A percentile compares a stretch with the other conserved stretches of the same genome.
phyloP scores from a whole-genome alignment of 441 rosid species.

The Kokia cookei region DNA sequence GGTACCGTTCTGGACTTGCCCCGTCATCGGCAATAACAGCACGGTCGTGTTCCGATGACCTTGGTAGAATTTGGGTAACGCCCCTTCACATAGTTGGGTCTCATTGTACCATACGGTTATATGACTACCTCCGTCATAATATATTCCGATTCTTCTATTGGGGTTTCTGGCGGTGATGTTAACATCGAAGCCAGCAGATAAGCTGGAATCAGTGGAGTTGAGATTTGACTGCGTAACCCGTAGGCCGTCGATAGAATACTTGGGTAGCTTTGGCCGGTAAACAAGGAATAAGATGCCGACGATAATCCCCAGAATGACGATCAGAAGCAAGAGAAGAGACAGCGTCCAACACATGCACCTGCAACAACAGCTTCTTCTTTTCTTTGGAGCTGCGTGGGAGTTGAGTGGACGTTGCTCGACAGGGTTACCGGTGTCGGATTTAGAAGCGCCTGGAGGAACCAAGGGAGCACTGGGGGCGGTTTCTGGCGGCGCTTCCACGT shows the following conservation, averaged over 20 bases:
- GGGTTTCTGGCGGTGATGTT: slow-evolving; percentile 69
- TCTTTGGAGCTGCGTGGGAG: slow-evolving; percentile 36
- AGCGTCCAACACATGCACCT: slow-evolving; percentile 67
- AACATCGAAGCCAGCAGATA: slow-evolving; percentile 52
- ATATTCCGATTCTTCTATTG: slow-evolving; percentile 72
- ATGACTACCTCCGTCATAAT: slow-evolving; percentile 71
- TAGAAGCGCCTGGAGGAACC: slow-evolving; percentile 38
- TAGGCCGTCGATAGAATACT: slow-evolving; percentile 59
- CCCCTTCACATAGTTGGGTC: slow-evolving; percentile 53
- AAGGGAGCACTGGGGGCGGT: slow-evolving; percentile 39
- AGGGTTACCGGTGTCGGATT: slow-evolving; percentile 38
- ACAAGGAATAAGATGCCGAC: slow-evolving; percentile 64
- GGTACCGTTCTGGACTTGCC: slow-evolving; percentile 46
- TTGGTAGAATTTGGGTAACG: slow-evolving; percentile 87
- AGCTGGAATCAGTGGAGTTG: slow-evolving; percentile 29
- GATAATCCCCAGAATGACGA: slow-evolving; percentile 33
- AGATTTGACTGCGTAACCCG: slow-evolving; percentile 47
- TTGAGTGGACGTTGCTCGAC: slow-evolving; percentile 18
- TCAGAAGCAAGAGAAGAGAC: slow-evolving; percentile 39
- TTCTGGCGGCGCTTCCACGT: slow-evolving; percentile 40
- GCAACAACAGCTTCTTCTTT: slow-evolving; percentile 47
- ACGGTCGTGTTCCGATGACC: slow-evolving; percentile 80
- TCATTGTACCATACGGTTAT: slow-evolving; percentile 50
- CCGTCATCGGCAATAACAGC: slow-evolving; percentile 47
- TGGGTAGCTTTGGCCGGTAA: slow-evolving; percentile 78